Percentiles rank a stretch among this genome's conserved stretches.
phyloP scores from a whole-genome alignment of 805 yeast species.

The Kodamaea laetipori region DNA sequence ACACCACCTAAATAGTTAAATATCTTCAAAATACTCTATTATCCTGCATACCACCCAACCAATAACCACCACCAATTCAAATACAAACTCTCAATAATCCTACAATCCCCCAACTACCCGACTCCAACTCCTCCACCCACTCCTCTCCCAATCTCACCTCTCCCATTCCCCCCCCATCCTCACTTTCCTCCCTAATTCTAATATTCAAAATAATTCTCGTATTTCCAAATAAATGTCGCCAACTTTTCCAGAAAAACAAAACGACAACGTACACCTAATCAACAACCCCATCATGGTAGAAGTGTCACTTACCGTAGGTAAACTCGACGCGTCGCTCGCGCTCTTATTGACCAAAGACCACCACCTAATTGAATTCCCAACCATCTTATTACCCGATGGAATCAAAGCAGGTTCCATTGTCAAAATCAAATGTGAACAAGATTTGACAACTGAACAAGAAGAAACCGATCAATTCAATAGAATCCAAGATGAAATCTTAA shows the following conservation, averaged over 20 bases:
- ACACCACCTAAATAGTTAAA: too few relatives aligned
- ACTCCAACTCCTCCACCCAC: too few relatives aligned
- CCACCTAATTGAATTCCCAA: conserved; percentile 95
- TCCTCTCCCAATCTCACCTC: too few relatives aligned
- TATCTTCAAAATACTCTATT: too few relatives aligned
- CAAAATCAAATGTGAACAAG: conserved; percentile 80
- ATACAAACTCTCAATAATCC: too few relatives aligned
- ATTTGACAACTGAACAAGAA: conserved; percentile 60
- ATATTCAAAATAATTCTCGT: too few relatives aligned
- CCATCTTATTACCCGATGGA: conserved; percentile 85
- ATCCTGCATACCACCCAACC: too few relatives aligned
- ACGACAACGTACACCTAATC: not conserved
- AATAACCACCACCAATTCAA: too few relatives aligned
- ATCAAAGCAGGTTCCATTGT: conserved; percentile 92
- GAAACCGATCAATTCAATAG: conserved; percentile 60
- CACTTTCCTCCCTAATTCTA: too few relatives aligned
- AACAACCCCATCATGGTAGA: conserved; percentile 59
- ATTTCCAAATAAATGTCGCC: too few relatives aligned
- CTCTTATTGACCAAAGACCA: conserved; percentile 87
- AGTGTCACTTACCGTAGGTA: conserved; percentile 92
- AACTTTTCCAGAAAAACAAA: conserved; percentile 18
- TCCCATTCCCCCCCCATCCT: too few relatives aligned
- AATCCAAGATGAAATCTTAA: conserved; percentile 73
- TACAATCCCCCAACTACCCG: too few relatives aligned
- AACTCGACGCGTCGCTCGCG: conserved; percentile 93